Base-by-base conservation (phyloP, 2,329 filamentous ascomycete genomes). In the Paramyrothecium roridum region DNA sequence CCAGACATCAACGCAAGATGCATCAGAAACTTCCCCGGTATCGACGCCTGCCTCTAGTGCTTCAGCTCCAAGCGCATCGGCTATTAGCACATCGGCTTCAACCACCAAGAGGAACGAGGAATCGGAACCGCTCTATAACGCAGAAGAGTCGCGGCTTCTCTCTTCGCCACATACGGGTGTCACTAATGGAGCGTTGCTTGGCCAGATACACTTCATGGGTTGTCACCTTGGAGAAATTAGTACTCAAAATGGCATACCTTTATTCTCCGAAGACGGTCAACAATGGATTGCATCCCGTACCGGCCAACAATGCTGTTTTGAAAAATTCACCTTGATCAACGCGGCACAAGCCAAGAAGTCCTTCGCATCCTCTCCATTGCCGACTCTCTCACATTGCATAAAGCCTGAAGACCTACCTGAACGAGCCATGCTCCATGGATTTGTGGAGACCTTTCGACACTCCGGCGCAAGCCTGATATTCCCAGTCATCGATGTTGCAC, bases 201-300 rank as follows among this genome's bases (percentile, higher is more conserved):
- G 73, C 11, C 72, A 73, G 19, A 67, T 80, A 3, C 75, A 80
- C 62, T 80, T 80, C 57, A 76, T 76, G 3, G 78, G 79, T 1
- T 69, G 73, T 49, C 71, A 77, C 54, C 64, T 81, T 11, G 79
- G 79, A 11, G 70, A 71, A 13, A 74, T 80, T 33, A 80, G 74
- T 60, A 67, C 74, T 8, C 70, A 75, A 50, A 78, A 75, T 16
- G 78, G 80, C 8, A 73, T 82, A 2, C 80, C 80, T 0, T 73
- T 80, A 45, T 71, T 83, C 45, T 77, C 80, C 0, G 63, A 69
- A 0, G 70, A 76, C 16, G 79, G 80, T 7, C 73, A 73, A 52
- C 63, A 76, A 59, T 82, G 78, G 77, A 76, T 83, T 34, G 67
- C 73, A 30, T 67, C 76, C 13, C 70, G 73, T 26, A 76, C 78